phyloP scores from a whole-genome alignment of 2,329 filamentous ascomycete species.

The Alternaria panax region DNA sequence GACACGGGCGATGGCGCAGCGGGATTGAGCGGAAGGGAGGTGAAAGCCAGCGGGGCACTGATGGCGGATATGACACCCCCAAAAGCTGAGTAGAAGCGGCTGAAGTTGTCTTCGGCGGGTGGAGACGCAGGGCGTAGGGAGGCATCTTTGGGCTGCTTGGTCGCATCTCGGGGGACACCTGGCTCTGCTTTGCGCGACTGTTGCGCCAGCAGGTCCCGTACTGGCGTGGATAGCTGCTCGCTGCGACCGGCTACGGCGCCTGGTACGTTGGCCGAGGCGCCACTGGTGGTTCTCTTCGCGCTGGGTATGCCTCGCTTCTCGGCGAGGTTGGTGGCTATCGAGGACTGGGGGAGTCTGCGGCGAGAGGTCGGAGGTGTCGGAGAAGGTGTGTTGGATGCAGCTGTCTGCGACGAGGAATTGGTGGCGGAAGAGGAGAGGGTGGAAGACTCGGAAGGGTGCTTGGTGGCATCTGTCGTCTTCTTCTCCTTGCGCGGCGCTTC shows the following conservation, averaged over 20 bases:
- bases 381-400: constrained; percentile 49
- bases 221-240: constrained; percentile 41
- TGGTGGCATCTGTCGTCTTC: constrained; percentile 20
- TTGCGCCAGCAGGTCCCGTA: constrained; percentile 43
- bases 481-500: constrained; percentile 59
- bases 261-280: constrained; percentile 76
- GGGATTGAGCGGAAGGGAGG: constrained; percentile 76
- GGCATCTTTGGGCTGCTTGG: constrained; percentile 22
- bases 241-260: constrained; percentile 69
- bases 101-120: constrained; percentile 76
- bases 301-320: constrained; percentile 79
- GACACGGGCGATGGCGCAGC: constrained; percentile 36
- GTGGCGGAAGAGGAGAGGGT: constrained; percentile 21
- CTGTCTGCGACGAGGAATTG: constrained; percentile 30
- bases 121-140: constrained; percentile 27
- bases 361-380: constrained; percentile 44
- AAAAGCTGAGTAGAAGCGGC: constrained; percentile 90
- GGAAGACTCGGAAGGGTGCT: constrained; percentile 19
- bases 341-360: constrained; percentile 70
- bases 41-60: constrained; percentile 90
- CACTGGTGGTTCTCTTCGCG: constrained; percentile 67
- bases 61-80: constrained; percentile 87
- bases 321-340: constrained; percentile 87
- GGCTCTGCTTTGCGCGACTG: constrained; percentile 40
- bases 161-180: constrained; percentile 20